Percentiles rank a stretch among this genome's conserved stretches.
Conservation (phyloP, 306 rosid species). For the Quercus suber region DNA sequence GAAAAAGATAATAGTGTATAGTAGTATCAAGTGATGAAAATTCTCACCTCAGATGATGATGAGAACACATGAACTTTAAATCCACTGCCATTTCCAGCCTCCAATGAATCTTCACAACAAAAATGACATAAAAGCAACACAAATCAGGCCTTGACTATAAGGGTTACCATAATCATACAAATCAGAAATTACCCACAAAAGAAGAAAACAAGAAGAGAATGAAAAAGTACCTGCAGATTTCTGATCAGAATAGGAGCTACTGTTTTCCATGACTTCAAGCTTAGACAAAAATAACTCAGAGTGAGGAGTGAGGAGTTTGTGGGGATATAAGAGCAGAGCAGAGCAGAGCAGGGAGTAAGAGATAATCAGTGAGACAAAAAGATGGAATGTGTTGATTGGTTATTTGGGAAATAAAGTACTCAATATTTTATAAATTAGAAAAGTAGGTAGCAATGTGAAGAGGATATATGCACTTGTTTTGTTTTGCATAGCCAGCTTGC, state of each 20-base stretch:
- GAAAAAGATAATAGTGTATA: background rate
- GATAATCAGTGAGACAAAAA: background rate
- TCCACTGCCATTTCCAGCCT: conserved; percentile 49
- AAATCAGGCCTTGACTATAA: background rate
- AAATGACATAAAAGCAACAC: background rate
- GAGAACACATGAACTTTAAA: conserved; percentile 63
- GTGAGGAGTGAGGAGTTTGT: background rate
- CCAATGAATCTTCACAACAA: conserved; percentile 30
- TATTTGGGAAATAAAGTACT: background rate
- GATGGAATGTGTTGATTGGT: background rate
- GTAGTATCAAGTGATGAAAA: background rate
- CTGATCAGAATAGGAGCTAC: background rate
- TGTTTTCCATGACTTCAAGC: conserved; percentile 24
- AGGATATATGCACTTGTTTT: too few relatives aligned
- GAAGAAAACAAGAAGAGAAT: conserved; percentile 1
- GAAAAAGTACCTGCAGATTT: conserved; percentile 13
- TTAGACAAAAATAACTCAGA: background rate
- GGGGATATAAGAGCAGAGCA: background rate
- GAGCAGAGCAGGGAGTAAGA: background rate
- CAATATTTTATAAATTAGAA: background rate
- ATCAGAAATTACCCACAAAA: conserved; percentile 19
- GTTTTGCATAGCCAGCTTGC: too few relatives aligned
- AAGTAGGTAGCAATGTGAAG: background rate
- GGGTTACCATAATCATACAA: background rate
- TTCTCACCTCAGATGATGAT: conserved; percentile 78